Base-by-base conservation (phyloP, 2,329 filamentous ascomycete genomes). In the Colletotrichum abscissum region DNA sequence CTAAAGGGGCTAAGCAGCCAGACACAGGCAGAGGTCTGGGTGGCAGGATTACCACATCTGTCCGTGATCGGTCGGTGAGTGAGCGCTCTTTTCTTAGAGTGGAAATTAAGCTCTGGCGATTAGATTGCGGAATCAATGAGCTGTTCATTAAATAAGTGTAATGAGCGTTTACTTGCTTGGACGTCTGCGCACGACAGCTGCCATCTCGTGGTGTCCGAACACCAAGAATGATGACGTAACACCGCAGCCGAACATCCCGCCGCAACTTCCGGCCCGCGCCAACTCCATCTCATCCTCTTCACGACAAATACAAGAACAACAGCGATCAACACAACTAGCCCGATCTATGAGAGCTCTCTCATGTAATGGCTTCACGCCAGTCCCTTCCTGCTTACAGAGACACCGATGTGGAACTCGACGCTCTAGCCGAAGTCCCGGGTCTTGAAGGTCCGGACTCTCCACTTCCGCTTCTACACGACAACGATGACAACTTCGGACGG, bases 381-480 rank as follows among this genome's bases (percentile, higher is more conserved):
- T 35, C 33, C 4, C 3, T 35, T 24, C 33, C 16, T 22, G 28
- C 49, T 4, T 73, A 73, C 26, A 57, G 46, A 65, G 70, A 73
- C 22, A 6, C n/a, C 9, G 66, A 73, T 19, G 66, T 73, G 26
- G 70, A 73, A 19, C 66, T 73, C 8, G 70, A 70, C 8, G 6
- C 66, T 2, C 12, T 70, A 9, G 54, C 55, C 28, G 66, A 64
- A 19, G n/a, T 22, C 9, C 59, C 35, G 22, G 19, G 30, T 5
- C 56, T 64, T 7, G 66, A 70, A 8, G 6, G 58, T 19, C 66
- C 70, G 12, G 70, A 73, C 55, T 73, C 59, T 38, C 70, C 70
- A 16, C 28, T 70, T 3, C 66, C 70, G 16, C n/a, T 69, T 5
- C 28, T 38, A 2, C 30, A 56, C 33, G 59, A 64, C 30, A 11